Evolutionary conservation across 2,329 filamentous ascomycete genomes (phyloP).

Genomic region (Volutella citrinella): DNA sequence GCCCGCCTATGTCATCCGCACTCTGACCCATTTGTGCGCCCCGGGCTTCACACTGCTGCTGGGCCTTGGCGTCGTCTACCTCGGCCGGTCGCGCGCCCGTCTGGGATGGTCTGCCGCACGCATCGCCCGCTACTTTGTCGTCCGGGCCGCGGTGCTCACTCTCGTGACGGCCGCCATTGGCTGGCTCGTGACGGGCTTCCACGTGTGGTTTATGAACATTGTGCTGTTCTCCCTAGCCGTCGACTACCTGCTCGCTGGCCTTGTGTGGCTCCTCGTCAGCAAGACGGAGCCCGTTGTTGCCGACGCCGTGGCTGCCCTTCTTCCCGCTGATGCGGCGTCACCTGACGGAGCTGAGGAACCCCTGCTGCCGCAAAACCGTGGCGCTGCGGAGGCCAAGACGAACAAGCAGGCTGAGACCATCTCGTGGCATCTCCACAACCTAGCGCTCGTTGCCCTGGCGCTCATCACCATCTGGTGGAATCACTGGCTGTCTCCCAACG

Average conservation of each 20-base stretch:
- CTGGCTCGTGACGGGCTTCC: slow-evolving; percentile 28
- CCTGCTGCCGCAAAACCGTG: slow-evolving; percentile 19
- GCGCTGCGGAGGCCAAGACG: not conserved
- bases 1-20: slow-evolving; percentile 36
- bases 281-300: slow-evolving; percentile 34
- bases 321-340: slow-evolving; percentile 9
- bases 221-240: slow-evolving; percentile 43
- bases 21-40: slow-evolving; percentile 43
- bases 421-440: slow-evolving; percentile 42
- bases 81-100: slow-evolving; percentile 38
- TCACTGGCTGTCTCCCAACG: slow-evolving; percentile 40
- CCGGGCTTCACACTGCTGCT: slow-evolving; percentile 45
- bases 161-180: slow-evolving; percentile 31
- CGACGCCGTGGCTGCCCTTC: slow-evolving; percentile 14
- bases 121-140: slow-evolving; percentile 37
- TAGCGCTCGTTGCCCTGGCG: slow-evolving; percentile 29
- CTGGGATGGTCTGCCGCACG: slow-evolving; percentile 36
- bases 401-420: slow-evolving; percentile 13
- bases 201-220: slow-evolving; percentile 41
- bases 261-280: slow-evolving; percentile 38
- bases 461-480: slow-evolving; percentile 45
- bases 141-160: slow-evolving; percentile 35
- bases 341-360: slow-evolving; percentile 29
- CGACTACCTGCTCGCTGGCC: slow-evolving; percentile 42
- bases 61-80: slow-evolving; percentile 44